Base-by-base conservation (phyloP, 768 basidiomycete genomes). In the Panaeolus papilionaceus region DNA sequence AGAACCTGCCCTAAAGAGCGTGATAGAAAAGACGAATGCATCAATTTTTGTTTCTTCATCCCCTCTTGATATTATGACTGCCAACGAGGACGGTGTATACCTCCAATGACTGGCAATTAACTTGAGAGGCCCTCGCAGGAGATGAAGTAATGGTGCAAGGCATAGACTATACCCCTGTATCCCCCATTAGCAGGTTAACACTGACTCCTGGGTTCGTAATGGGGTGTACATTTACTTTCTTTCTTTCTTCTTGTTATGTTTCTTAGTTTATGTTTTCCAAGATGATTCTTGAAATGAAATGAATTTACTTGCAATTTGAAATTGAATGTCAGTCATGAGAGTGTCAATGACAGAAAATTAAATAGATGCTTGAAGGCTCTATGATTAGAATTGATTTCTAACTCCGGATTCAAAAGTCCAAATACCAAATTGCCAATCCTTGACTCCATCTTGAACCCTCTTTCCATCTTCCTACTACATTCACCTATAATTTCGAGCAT, bases 81-180 rank as follows among this genome's bases (percentile, higher is more conserved):
- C 64, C 69, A 68, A 79, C 75, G 80, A 79, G 82, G 80, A 75
- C 71, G 77, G 71, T 70, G 71, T 70, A 28, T 28, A 58, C 61
- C 63, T 49, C 68, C 71, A 63, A 79, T 78, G 78, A 80, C 79
- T 84, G 81, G 80, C 76, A 83, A 77, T 70, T 70, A 61, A 71
- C 67, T 77, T 75, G 75, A 77, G 84, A 81, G 91, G 90, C 72
- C 84, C 89, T 92, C 91, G 91, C 92, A 92, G 92, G 89, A 93
- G 90, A 93, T 91, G 88, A 89, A 93, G 74, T 90, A 89, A 88
- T 88, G 89, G 92, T 85, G 92, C 92, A 91, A 76, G 89, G 91
- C 91, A 92, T 92, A 91, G 86, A 84, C 81, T 89, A 87, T 85
- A 88, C 91, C 90, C 89, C 90, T 88, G 92, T 93, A 93, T 93